Percentiles rank a stretch among this genome's conserved stretches.
Conservation (phyloP, 345 rosid species). For the Syzygium aromaticum region DNA sequence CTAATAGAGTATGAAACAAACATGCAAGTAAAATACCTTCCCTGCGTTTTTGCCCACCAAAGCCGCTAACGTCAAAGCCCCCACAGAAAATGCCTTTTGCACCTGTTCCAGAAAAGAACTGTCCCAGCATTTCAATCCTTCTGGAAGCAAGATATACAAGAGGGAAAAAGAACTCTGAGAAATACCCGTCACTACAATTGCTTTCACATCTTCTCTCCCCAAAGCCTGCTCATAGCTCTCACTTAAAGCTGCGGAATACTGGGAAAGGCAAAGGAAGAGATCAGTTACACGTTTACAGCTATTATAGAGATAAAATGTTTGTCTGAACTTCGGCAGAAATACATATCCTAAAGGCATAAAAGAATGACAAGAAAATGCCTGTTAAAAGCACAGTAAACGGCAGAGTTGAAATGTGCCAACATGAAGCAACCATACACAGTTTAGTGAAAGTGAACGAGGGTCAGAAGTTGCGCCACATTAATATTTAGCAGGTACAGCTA, state of each 20-base stretch:
- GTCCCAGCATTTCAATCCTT: background rate
- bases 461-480: background rate
- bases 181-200: conserved; percentile 77
- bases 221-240: conserved; percentile 64
- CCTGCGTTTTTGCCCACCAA: conserved; percentile 41
- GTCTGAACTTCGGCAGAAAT: background rate
- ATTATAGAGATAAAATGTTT: background rate
- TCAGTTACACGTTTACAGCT: background rate
- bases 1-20: background rate
- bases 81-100: conserved; percentile 88
- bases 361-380: no score
- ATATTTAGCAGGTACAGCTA: background rate
- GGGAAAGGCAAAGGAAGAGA: conserved; percentile 8
- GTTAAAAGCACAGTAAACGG: background rate
- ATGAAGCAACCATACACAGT: background rate
- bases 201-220: conserved; percentile 83
- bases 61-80: conserved; percentile 74
- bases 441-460: background rate
- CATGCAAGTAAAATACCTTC: conserved; percentile 16
- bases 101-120: conserved; percentile 33
- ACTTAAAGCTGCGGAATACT: conserved; percentile 63
- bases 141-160: background rate
- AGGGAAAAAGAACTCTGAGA: background rate
- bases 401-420: background rate
- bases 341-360: background rate